Percentiles rank a stretch among this genome's conserved stretches.
Conservation (phyloP, 129 eudicot genomes). For the Rutidosis leptorrhynchoides region DNA sequence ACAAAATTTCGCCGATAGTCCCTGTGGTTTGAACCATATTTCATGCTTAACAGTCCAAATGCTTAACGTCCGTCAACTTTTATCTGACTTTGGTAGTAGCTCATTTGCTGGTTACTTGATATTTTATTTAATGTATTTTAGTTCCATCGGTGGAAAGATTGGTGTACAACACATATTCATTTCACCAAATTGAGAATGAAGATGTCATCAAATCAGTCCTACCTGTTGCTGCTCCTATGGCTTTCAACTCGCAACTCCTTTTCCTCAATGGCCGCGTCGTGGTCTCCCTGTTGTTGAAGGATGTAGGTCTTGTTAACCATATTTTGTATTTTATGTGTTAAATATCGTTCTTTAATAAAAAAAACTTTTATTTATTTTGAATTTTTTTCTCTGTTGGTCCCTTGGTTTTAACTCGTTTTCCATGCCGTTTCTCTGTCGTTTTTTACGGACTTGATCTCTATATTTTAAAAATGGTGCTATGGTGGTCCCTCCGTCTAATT, state of each 20-base stretch:
- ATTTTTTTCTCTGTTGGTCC: too few relatives aligned
- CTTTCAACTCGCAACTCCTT: conserved; percentile 63
- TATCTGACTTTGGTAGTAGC: conserved; percentile 5
- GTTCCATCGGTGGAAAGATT: conserved; percentile 89
- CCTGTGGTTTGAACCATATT: too few relatives aligned
- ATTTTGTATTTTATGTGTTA: neutral
- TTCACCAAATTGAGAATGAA: conserved; percentile 89
- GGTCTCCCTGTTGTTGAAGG: conserved; percentile 86
- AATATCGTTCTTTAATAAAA: neutral
- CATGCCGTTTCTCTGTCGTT: too few relatives aligned
- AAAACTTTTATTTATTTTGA: too few relatives aligned
- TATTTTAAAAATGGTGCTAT: too few relatives aligned
- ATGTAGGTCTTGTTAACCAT: conserved; percentile 51
- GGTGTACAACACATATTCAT: conserved; percentile 92
- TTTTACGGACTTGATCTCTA: too few relatives aligned
- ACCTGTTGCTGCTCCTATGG: conserved; percentile 65
- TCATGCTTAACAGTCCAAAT: too few relatives aligned
- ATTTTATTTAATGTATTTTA: conserved; percentile 13
- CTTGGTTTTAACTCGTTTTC: too few relatives aligned
- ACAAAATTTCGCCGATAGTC: neutral
- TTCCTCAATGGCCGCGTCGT: conserved; percentile 87
- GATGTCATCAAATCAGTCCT: conserved; percentile 74
- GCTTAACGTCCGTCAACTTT: too few relatives aligned
- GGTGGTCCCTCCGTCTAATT: too few relatives aligned
- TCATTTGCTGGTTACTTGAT: neutral